Conservation (phyloP, 208 protist genomes). For the Porcisia hertigi region DNA sequence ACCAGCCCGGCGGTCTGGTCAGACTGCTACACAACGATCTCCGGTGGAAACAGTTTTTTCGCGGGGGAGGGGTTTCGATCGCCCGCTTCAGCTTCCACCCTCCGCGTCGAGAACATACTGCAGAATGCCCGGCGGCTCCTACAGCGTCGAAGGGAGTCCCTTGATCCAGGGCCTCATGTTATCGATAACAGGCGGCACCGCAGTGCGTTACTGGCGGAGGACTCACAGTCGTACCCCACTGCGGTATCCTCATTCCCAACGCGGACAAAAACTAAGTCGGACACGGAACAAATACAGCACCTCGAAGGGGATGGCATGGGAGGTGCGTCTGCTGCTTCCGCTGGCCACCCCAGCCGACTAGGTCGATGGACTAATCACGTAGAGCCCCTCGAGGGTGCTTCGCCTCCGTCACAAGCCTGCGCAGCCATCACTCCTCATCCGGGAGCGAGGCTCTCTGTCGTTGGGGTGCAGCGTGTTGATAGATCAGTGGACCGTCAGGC, state of each 20-base stretch:
- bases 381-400: not conserved
- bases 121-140: slow-evolving; percentile 26
- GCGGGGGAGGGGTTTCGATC: not conserved
- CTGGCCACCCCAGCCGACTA: not conserved
- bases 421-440: not conserved
- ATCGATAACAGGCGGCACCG: not conserved
- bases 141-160: slow-evolving; percentile 8
- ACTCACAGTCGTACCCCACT: not conserved
- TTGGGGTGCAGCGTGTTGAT: not conserved
- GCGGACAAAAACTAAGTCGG: not conserved
- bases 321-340: not conserved
- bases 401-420: not conserved
- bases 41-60: not conserved
- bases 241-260: not conserved
- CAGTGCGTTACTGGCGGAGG: not conserved
- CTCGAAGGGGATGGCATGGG: not conserved
- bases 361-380: not conserved
- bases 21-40: slow-evolving; percentile 22
- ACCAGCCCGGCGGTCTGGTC: not conserved
- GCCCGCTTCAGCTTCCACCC: not conserved
- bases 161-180: not conserved
- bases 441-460: not conserved
- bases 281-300: not conserved
- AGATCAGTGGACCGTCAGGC: not conserved
- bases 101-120: slow-evolving; percentile 25